Percentiles rank a stretch among this genome's conserved stretches.
phyloP scores from a whole-genome alignment of 2,329 filamentous ascomycete genomes.

The Fonsecaea pedrosoi region DNA sequence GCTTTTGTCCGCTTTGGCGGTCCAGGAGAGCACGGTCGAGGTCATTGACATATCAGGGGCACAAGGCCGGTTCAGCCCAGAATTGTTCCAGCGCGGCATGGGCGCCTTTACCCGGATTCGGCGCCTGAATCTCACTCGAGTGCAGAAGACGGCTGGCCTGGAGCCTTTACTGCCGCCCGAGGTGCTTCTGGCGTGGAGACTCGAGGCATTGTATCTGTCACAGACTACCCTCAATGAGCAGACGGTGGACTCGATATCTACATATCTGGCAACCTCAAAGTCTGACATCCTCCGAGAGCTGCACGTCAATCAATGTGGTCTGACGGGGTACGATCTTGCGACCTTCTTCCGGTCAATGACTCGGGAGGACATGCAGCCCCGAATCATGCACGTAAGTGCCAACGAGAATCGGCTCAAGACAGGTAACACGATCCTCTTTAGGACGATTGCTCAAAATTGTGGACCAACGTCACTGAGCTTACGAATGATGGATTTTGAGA shows the following conservation, averaged over 20 bases:
- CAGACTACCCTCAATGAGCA: constrained; percentile 67
- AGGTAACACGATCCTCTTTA: constrained; percentile 52
- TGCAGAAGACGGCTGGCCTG: constrained; percentile 67
- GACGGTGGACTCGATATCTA: constrained; percentile 69
- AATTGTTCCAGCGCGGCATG: constrained; percentile 70
- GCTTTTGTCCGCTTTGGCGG: constrained; percentile 67
- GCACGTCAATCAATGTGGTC: constrained; percentile 70
- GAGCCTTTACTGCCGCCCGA: constrained; percentile 71
- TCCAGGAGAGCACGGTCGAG: constrained; percentile 71
- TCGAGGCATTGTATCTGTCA: constrained; percentile 70
- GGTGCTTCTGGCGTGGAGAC: constrained; percentile 69
- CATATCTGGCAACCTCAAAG: constrained; percentile 67
- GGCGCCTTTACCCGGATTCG: constrained; percentile 70
- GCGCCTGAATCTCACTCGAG: constrained; percentile 69
- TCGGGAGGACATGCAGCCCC: constrained; percentile 54
- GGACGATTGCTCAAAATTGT: constrained; percentile 57
- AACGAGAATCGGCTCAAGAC: constrained; percentile 64
- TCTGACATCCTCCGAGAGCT: constrained; percentile 67
- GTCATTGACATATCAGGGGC: constrained; percentile 71
- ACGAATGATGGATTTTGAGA: constrained; percentile 71
- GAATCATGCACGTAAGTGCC: constrained; percentile 70
- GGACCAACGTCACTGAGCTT: constrained; percentile 70
- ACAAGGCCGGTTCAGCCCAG: constrained; percentile 68
- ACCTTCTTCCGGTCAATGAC: constrained; percentile 70
- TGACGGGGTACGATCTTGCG: constrained; percentile 70